Conservation (phyloP, 1,139 yeast genomes). For the Kazachstania sp. region DNA sequence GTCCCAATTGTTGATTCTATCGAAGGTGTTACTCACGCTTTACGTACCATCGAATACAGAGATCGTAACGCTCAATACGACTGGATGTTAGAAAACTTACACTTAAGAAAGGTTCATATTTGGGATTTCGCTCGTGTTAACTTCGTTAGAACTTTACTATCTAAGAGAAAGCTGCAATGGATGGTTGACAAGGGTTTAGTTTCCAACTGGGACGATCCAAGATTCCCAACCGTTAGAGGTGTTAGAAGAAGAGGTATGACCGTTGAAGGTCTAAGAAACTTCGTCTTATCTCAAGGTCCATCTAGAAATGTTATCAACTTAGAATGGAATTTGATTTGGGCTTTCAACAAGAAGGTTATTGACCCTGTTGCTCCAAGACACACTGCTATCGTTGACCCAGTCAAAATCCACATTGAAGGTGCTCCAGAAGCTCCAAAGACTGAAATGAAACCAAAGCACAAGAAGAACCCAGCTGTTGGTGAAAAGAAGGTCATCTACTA, state of each 20-base stretch:
- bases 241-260: constrained; percentile 99
- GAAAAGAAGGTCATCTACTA: constrained; percentile 66
- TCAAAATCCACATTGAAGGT: constrained; percentile 49
- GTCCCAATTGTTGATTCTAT: constrained; percentile 89
- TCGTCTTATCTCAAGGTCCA: constrained; percentile 92
- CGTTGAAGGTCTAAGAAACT: constrained; percentile 89
- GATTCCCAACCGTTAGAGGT: constrained; percentile 98
- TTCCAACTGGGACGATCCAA: constrained; percentile 93
- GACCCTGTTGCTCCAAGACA: constrained; percentile 96
- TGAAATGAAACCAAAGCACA: constrained; percentile 86
- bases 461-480: constrained; percentile 91
- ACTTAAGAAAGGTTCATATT: constrained; percentile 81
- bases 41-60: constrained; percentile 95
- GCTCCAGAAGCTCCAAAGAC: constrained; percentile 51
- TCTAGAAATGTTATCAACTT: constrained; percentile 90
- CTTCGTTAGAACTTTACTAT: constrained; percentile 85
- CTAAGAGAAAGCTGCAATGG: constrained; percentile 98
- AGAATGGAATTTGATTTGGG: constrained; percentile 97
- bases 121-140: constrained; percentile 98
- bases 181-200: constrained; percentile 86
- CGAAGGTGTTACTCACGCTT: constrained; percentile 95
- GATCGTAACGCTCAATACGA: constrained; percentile 97
- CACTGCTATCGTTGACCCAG: constrained; percentile 69
- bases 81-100: constrained; percentile 79
- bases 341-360: constrained; percentile 88